These are phyloP conservation scores for Groenewaldozyma sp. DNA, from an alignment of 1,139 yeast genomes.

Conservation along the genomic window DNA sequence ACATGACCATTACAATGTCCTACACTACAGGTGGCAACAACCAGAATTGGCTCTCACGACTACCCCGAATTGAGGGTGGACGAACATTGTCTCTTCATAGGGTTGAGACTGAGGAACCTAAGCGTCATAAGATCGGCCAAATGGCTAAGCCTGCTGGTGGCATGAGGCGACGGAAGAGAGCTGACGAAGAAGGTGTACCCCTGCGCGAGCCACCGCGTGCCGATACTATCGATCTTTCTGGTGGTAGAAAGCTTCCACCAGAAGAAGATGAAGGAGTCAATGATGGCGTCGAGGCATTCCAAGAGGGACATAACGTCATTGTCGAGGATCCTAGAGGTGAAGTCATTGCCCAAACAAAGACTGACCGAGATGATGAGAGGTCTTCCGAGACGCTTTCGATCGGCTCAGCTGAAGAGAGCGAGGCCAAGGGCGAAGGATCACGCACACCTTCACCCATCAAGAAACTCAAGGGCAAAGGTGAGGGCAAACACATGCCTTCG, in stretches of 20 bases:
- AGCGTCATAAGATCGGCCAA: constrained; percentile 18
- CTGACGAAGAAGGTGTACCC: constrained; percentile 27
- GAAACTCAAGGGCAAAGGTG: neutral
- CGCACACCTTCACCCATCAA: constrained; percentile 2
- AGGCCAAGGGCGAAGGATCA: constrained; percentile 1
- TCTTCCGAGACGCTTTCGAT: constrained; percentile 5
- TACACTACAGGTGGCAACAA: constrained; percentile 68
- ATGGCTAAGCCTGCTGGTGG: constrained; percentile 80
- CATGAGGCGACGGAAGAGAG: constrained; percentile 38
- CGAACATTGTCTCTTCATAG: constrained; percentile 74
- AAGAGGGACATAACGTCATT: constrained; percentile 60
- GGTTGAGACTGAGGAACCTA: constrained; percentile 53
- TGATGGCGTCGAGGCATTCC: constrained; percentile 44
- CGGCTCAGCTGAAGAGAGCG: constrained; percentile 1
- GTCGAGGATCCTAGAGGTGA: constrained; percentile 83
- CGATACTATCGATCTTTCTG: constrained; percentile 25
- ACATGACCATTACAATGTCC: constrained; percentile 89
- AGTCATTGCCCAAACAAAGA: constrained; percentile 36
- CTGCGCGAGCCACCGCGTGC: constrained; percentile 13
- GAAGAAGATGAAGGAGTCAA: constrained; percentile 13
- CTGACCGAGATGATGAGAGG: constrained; percentile 5
- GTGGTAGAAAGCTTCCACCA: constrained; percentile 24
- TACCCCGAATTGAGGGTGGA: constrained; percentile 64
- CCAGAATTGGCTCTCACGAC: constrained; percentile 75
- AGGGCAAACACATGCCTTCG: neutral